A percentile compares a stretch with the other conserved stretches of the same genome.
phyloP scores from a whole-genome alignment of 495 filamentous ascomycete species.

The Evansstolkia leycettana region DNA sequence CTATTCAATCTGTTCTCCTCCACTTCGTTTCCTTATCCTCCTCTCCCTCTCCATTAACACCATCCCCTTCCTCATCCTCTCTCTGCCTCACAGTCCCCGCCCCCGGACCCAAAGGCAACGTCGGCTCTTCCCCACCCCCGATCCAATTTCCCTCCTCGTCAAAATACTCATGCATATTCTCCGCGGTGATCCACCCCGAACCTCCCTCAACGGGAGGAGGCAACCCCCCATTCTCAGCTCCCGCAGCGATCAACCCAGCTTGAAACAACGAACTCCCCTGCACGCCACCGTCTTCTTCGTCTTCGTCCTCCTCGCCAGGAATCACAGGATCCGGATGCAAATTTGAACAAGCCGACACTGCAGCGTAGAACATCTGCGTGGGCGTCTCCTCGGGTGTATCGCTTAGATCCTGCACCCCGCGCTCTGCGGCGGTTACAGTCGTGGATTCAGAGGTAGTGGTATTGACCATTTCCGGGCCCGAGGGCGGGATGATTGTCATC shows the following conservation, averaged over 20 bases:
- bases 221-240: conserved; percentile 37
- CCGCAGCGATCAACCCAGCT: conserved; percentile 15
- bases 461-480: conserved; percentile 1
- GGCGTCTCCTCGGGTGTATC: conserved; percentile 20
- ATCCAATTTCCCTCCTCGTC: conserved; percentile 54
- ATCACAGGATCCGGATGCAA: conserved; percentile 72
- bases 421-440: conserved; percentile 6
- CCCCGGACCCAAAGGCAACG: conserved; percentile 37
- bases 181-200: conserved; percentile 90
- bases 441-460: conserved; percentile 3
- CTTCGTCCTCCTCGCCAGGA: conserved; percentile 28
- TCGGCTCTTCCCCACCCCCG: conserved; percentile 26
- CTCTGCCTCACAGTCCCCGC: conserved; percentile 45
- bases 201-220: conserved; percentile 74
- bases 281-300: conserved; percentile 23
- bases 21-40: conserved; percentile 45
- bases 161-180: conserved; percentile 77
- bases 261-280: conserved; percentile 10
- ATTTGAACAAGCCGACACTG: conserved; percentile 77
- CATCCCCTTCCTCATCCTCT: conserved; percentile 23
- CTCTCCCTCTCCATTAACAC: conserved; percentile 16
- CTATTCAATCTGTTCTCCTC: conserved; percentile 41
- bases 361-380: conserved; percentile 53
- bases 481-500: conserved; percentile 56
- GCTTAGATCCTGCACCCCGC: conserved; percentile 18